phyloP scores from a whole-genome alignment of 2,329 filamentous ascomycete species.

The Pseudogymnoascus sp. region DNA sequence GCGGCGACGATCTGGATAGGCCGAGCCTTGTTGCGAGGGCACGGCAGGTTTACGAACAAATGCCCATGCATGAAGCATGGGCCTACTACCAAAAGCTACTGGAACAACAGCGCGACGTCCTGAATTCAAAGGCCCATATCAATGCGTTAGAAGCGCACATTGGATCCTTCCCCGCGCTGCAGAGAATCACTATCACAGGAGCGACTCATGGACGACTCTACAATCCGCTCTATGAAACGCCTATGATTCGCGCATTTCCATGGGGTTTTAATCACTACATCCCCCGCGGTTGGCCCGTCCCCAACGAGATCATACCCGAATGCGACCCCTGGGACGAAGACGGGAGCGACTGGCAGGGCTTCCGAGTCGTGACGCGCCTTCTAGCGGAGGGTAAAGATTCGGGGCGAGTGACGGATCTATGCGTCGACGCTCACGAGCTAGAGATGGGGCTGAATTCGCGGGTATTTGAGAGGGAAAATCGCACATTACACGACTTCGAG shows the following conservation, averaged over 20 bases:
- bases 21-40: neutral
- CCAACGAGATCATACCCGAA: neutral
- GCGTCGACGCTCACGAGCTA: conserved; percentile 29
- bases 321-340: conserved; percentile 18
- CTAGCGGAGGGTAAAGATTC: conserved; percentile 22
- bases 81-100: conserved; percentile 30
- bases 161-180: conserved; percentile 30
- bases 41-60: neutral
- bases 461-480: conserved; percentile 24
- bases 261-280: conserved; percentile 35
- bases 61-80: conserved; percentile 26
- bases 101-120: conserved; percentile 28
- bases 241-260: conserved; percentile 36
- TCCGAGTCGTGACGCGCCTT: conserved; percentile 25
- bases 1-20: neutral
- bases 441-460: conserved; percentile 28
- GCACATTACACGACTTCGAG: conserved; percentile 24
- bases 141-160: conserved; percentile 31
- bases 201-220: conserved; percentile 33
- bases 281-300: conserved; percentile 29
- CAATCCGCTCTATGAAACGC: conserved; percentile 35
- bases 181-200: conserved; percentile 34
- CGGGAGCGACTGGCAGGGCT: conserved; percentile 27
- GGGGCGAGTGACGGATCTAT: conserved; percentile 29
- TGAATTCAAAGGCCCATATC: conserved; percentile 25